phyloP scores from a whole-genome alignment of 2,329 filamentous ascomycete genomes.

The Chaetothyriales sp. region DNA sequence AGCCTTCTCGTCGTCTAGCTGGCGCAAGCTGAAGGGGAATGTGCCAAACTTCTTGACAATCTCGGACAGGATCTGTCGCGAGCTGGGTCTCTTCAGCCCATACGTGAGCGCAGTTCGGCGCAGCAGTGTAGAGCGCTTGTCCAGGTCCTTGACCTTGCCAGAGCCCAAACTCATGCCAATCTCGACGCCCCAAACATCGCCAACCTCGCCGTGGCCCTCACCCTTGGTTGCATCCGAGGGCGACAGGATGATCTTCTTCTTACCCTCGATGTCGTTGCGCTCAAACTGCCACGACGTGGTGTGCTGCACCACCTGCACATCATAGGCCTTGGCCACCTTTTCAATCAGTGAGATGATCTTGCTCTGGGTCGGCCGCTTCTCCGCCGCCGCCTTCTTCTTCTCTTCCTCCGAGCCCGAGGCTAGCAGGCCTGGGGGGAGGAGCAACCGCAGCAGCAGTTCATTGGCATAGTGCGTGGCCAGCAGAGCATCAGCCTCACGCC shows the following conservation, averaged over 20 bases:
- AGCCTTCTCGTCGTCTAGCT: conserved; percentile 89
- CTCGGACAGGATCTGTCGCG: conserved; percentile 81
- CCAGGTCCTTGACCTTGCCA: conserved; percentile 86
- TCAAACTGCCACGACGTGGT: conserved; percentile 96
- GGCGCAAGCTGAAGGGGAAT: conserved; percentile 94
- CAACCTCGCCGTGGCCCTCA: conserved; percentile 72
- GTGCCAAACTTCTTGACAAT: conserved; percentile 93
- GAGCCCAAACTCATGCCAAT: conserved; percentile 78
- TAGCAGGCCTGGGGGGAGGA: conserved; percentile 79
- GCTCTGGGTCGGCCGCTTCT: conserved; percentile 69
- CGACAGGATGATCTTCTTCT: conserved; percentile 94
- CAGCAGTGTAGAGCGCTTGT: conserved; percentile 80
- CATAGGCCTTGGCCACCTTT: conserved; percentile 82
- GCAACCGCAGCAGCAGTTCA: conserved; percentile 78
- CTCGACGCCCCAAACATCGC: conserved; percentile 96
- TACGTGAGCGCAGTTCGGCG: conserved; percentile 86
- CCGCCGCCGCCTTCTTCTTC: conserved; percentile 74
- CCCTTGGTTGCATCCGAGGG: conserved; percentile 70
- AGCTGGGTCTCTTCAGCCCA: conserved; percentile 83
- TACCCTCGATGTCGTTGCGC: conserved; percentile 91
- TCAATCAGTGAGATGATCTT: conserved; percentile 79
- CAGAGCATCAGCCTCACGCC: conserved; percentile 70
- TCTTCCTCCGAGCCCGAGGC: conserved; percentile 78
- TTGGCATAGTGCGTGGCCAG: conserved; percentile 91
- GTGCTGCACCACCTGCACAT: conserved; percentile 87